Base-by-base conservation (phyloP, 257 asterid genomes). In the Marsdenia floribunda region DNA sequence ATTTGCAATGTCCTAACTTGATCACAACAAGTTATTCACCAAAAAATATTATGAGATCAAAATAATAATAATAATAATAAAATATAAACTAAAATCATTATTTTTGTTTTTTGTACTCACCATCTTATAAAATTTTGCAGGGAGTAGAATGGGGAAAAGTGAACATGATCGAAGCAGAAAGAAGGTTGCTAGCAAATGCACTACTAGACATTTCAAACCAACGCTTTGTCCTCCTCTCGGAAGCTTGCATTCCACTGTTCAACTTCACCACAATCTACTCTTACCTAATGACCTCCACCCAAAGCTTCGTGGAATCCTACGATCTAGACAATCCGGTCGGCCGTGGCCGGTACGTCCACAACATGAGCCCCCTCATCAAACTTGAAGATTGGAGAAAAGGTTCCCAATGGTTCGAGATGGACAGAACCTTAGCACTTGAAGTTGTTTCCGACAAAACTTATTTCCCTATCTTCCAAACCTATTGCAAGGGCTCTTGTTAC, bases 111-210 rank as follows among this genome's bases (percentile, higher is more conserved):
- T 40, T 40, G 4, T 40, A 40, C 44, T 40, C 2, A 40, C 6
- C 46, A 42, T 53, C 5, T 53, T 44, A 58, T 54, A 9, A 60
- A 35, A 49, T 64, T 83, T 7, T 7, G 83, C 86, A 93, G 98
- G 81, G 71, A 71, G 98, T 94, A 1, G 58, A 73, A 63, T 94
- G 99, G 99, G 99, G 99, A 0, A 65, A 87, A 0, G 87, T 84
- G 5, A 89, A 87, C 83, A 94, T 94, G 99, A 72, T 94, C 9
- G 98, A 92, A 82, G 99, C 98, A 4, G 99, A 94, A 77, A 73
- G 97, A 2, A 83, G 99, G 46, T 19, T 94, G 57, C 79, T 94
- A 29, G 99, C 96, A 14, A 86, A 94, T 69, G 98, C 99, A 2
- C 96, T 94, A 57, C 89, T 94, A 16, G 99, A 94, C 72, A 58